Conservation (phyloP, 257 asterid species). For the Linderniella brevidens region DNA sequence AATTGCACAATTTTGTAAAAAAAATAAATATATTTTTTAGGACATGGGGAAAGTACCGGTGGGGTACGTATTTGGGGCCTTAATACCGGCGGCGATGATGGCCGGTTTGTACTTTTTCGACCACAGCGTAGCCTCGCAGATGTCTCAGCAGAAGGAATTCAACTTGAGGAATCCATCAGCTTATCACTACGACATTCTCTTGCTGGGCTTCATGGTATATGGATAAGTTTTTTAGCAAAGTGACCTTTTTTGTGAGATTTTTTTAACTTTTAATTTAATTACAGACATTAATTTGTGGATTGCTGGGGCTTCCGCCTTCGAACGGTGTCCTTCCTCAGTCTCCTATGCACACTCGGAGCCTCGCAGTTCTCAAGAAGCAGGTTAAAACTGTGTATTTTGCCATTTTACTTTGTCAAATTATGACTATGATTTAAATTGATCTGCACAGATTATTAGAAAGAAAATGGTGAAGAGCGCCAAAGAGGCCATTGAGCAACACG, state of each 20-base stretch:
- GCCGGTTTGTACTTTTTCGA: slow-evolving; percentile 61
- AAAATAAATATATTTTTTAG: too few species aligned
- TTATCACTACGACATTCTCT: slow-evolving; percentile 42
- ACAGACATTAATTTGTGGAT: slow-evolving; percentile 84
- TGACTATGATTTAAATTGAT: too few species aligned
- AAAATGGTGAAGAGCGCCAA: slow-evolving; percentile 73
- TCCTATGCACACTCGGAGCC: slow-evolving; percentile 96
- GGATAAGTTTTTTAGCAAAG: not conserved
- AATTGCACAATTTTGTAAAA: too few species aligned
- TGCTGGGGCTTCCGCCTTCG: slow-evolving; percentile 96
- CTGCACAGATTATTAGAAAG: slow-evolving; percentile 57
- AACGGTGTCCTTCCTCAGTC: slow-evolving; percentile 99
- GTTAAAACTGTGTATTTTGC: too few species aligned
- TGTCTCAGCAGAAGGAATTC: slow-evolving; percentile 61
- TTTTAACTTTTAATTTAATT: slow-evolving; percentile 5
- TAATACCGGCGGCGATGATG: slow-evolving; percentile 52
- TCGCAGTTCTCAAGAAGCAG: slow-evolving; percentile 84
- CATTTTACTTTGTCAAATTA: too few species aligned
- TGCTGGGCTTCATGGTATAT: slow-evolving; percentile 49
- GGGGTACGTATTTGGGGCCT: slow-evolving; percentile 35
- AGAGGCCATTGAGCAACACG: slow-evolving; percentile 64
- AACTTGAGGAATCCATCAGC: slow-evolving; percentile 59
- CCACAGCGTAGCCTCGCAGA: slow-evolving; percentile 58
- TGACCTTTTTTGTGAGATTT: too few species aligned
- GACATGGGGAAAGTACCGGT: slow-evolving; percentile 65